phyloP scores from a whole-genome alignment of 768 basidiomycete genomes.

The Clitopilus hobsonii region DNA sequence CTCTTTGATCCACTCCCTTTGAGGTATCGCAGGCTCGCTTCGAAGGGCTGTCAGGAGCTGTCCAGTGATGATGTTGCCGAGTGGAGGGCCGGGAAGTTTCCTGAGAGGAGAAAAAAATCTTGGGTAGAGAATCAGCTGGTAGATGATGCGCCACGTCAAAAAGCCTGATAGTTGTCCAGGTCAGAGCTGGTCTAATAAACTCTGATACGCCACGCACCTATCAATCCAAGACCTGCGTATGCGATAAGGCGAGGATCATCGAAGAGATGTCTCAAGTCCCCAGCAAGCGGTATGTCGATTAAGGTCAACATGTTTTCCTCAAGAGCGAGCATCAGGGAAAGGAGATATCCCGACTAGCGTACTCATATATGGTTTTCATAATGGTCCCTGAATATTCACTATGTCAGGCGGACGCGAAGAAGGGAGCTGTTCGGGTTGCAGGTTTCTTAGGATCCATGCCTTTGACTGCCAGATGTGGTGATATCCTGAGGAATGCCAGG shows the following conservation, averaged over 20 bases:
- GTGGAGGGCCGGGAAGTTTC: conserved; percentile 32
- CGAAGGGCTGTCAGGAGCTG: conserved; percentile 32
- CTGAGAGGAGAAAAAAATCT: conserved; percentile 32
- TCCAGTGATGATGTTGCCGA: conserved; percentile 27
- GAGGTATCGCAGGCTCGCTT: conserved; percentile 38
- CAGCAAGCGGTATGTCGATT: not conserved
- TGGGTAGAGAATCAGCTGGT: conserved; percentile 15
- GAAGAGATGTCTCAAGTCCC: not conserved
- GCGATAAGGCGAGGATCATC: not conserved
- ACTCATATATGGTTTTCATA: too few relatives aligned
- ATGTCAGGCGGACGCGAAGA: too few relatives aligned
- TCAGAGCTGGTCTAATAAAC: not conserved
- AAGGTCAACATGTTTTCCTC: not conserved
- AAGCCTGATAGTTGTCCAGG: not conserved
- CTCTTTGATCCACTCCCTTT: conserved; percentile 41
- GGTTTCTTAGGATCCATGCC: too few relatives aligned
- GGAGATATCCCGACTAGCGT: too few relatives aligned
- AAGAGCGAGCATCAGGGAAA: not conserved
- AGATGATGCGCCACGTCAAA: not conserved
- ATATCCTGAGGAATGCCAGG: too few relatives aligned
- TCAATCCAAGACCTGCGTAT: not conserved
- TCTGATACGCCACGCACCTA: not conserved
- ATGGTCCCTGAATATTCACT: too few relatives aligned
- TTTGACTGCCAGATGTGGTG: too few relatives aligned
- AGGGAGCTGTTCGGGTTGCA: too few relatives aligned